Evolutionary conservation across 495 filamentous ascomycete species (phyloP), one percentile per base, ranked within the genome.

Genomic region (Penicillium coprophilum): DNA sequence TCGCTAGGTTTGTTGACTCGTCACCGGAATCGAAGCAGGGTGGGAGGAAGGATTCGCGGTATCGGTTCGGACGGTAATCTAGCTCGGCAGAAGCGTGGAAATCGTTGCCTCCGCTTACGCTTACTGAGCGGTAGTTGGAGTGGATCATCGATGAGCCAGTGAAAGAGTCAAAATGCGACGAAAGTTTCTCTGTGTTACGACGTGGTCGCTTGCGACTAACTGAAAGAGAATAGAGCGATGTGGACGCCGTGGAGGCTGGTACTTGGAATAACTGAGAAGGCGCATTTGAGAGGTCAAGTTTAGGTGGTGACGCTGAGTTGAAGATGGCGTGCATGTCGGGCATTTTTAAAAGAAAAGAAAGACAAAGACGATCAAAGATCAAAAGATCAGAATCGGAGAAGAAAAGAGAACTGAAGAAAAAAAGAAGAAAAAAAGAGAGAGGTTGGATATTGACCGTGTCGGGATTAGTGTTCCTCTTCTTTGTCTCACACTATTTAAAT

Each of bases 261-360:
- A 87, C 81, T 56, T 84, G 87, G 67, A 91, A 92, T 62, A 92
- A 71, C 53, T 82, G 80, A 5, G 82, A 82, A 56, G 74, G 78
- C 27, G 79, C 73, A 53, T 76, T 81, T 34, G 68, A 82, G 68
- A 63, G 80, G 73, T 82, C 85, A 66, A 73, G 73, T 70, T 73
- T 78, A 21, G 73, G 79, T 49, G 79, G 73, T n/a, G 81, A 71
- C 21, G 76, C 67, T 30, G 74, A 62, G 50, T 80, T 71, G 53
- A 79, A 71, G 60, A 82, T 79, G 46, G 65, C 72, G 38, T 78
- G 77, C 72, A 83, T 78, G 46, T 77, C 74, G 38, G 58, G 60
- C 58, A 60, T 65, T 36, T 59, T 56, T 43, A 15, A 36, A 47
- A 32, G 47, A 46, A 34, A 55, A 50, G 30, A 15, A 38, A 45